Conservation (phyloP, 768 basidiomycete genomes). For the Clitopilus passeckerianus region DNA sequence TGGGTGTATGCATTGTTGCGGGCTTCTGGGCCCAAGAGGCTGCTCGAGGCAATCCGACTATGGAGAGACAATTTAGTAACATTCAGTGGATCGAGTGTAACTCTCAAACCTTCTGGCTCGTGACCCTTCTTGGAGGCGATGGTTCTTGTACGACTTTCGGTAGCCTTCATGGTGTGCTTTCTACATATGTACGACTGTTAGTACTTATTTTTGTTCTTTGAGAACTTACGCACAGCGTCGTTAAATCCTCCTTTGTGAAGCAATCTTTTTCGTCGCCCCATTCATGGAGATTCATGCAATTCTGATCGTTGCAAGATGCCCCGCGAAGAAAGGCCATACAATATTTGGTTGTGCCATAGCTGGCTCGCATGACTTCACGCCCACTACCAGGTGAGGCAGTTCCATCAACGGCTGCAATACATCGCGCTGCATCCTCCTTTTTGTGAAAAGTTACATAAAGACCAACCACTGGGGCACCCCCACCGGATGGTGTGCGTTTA, state of each 20-base stretch:
- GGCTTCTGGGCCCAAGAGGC: constrained; percentile 61
- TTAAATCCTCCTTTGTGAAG: constrained; percentile 94
- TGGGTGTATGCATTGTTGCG: constrained; percentile 22
- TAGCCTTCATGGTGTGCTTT: constrained; percentile 91
- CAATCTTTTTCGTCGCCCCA: constrained; percentile 99
- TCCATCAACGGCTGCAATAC: constrained; percentile 91
- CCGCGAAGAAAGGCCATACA: constrained; percentile 94
- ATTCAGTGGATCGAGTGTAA: neutral
- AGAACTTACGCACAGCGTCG: constrained; percentile 64
- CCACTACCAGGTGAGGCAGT: constrained; percentile 86
- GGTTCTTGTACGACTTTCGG: constrained; percentile 60
- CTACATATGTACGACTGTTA: constrained; percentile 30
- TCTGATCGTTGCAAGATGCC: constrained; percentile 76
- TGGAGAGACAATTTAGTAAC: constrained; percentile 1
- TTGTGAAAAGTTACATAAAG: constrained; percentile 95
- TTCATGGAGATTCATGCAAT: constrained; percentile 94
- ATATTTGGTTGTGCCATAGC: constrained; percentile 95
- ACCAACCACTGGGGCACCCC: constrained; percentile 75
- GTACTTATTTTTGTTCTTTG: constrained; percentile 2
- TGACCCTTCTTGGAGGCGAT: constrained; percentile 29
- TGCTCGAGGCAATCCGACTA: constrained; percentile 58
- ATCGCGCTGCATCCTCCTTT: constrained; percentile 90
- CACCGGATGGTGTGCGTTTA: constrained; percentile 78
- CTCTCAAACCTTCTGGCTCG: neutral
- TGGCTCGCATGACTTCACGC: constrained; percentile 86